Evolutionary conservation across 116 monocot genomes (phyloP).

Genomic region (Dioscorea cayenensis): DNA sequence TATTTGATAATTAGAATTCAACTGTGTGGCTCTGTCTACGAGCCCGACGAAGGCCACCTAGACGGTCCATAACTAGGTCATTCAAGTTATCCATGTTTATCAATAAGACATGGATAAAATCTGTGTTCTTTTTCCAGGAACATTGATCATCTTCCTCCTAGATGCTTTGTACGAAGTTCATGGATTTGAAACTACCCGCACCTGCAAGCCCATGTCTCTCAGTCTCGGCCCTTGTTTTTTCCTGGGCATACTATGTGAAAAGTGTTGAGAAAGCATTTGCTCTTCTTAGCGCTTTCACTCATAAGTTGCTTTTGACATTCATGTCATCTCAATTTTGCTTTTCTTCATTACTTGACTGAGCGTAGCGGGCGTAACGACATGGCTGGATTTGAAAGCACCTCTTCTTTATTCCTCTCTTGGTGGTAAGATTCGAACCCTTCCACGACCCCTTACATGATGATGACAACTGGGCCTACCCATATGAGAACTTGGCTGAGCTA

Average conservation of each 20-base stretch:
- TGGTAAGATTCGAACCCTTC: background rate
- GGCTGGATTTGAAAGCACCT: background rate
- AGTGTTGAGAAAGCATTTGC: conserved; percentile 17
- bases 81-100: too few species aligned
- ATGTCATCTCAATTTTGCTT: background rate
- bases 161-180: too few species aligned
- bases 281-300: conserved; percentile 15
- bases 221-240: conserved; percentile 3
- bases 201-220: background rate
- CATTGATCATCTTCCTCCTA: too few species aligned
- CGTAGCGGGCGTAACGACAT: background rate
- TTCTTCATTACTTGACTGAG: background rate
- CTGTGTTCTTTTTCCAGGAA: too few species aligned
- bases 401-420: background rate
- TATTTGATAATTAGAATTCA: too few species aligned
- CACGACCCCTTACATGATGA: too few species aligned
- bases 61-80: too few species aligned
- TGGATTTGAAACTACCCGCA: background rate
- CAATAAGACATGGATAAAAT: too few species aligned
- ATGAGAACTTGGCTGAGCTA: too few species aligned
- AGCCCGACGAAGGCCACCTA: too few species aligned
- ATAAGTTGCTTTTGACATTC: conserved; percentile 6
- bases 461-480: too few species aligned
- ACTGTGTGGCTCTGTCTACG: too few species aligned
- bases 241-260: conserved; percentile 6